Evolutionary conservation across 164 flowering plant genomes (phyloP), one percentile per base, ranked within the genome.

Genomic region (Liriodendron chinense): DNA sequence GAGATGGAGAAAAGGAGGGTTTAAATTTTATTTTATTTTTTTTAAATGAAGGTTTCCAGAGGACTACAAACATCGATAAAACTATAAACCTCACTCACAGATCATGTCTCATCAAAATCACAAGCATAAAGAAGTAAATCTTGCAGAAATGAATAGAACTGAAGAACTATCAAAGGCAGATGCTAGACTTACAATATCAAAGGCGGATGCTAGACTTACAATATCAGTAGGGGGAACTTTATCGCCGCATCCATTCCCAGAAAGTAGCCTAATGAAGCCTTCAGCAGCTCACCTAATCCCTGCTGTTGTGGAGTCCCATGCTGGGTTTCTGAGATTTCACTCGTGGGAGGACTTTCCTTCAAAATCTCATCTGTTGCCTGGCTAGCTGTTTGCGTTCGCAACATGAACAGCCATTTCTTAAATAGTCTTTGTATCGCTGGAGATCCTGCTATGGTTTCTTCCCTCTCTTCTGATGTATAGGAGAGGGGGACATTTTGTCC

Each of bases 381-480:
- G 70, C 70, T 71, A 24, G 85, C 71, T 63, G 91, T 76, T 69
- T 78, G 85, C 21, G 92, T 86, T 68, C 80, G 84, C 84, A 94
- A 81, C 77, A 87, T 79, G 72, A 82, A 82, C 83, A 92, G 80
- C 98, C 97, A 91, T 82, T 83, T 88, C 80, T 80, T 85, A 73
- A 94, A 90, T 66, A 94, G 61, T 66, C 82, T 82, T 47, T 81
- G 85, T 78, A 88, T 86, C 53, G 89, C 88, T 47, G 81, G 79
- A 47, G 91, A 90, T 65, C 87, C 80, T 16, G 78, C 80, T 66
- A 81, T 69, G 7, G 78, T 78, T 53, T 83, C 83, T 70, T 82
- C 82, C 24, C 75, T 66, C 56, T 72, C 78, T 76, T 83, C 81
- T 68, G 91, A 79, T 70, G 87, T 34, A 76, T 65, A 84, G n/a